A percentile compares a stretch with the other conserved stretches of the same genome.
These are phyloP conservation scores for Chimonanthus salicifolius DNA, from an alignment of 164 flowering plant genomes.

Conservation along the genomic window DNA sequence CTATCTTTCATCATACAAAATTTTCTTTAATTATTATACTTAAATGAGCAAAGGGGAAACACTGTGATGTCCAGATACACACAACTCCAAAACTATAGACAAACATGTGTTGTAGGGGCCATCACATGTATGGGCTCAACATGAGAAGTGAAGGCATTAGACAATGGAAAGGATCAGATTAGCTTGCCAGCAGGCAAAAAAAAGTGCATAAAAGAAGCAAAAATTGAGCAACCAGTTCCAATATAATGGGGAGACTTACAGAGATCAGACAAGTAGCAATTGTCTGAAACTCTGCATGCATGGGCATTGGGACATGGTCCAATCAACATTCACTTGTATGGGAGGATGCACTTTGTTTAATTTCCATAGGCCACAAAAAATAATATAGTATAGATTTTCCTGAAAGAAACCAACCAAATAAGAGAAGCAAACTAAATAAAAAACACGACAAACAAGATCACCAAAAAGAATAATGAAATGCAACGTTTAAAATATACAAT, in stretches of 20 bases:
- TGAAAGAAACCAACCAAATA: not conserved
- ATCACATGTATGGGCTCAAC: not conserved
- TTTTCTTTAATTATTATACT: not conserved
- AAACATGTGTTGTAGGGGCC: not conserved
- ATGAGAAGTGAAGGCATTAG: not conserved
- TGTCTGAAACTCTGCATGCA: not conserved
- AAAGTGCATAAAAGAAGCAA: not conserved
- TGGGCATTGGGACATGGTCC: not conserved
- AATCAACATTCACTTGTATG: not conserved
- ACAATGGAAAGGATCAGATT: not conserved
- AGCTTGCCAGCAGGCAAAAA: not conserved
- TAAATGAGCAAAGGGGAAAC: not conserved
- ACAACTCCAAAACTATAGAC: not conserved
- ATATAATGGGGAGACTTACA: not conserved
- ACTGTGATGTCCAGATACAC: not conserved
- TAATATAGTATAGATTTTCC: too few species aligned
- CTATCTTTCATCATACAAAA: not conserved
- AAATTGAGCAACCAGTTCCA: not conserved
- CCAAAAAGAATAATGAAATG: too few species aligned
- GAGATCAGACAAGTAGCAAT: not conserved
- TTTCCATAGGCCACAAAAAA: too few species aligned
- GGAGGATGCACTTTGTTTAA: not conserved
- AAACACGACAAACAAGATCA: too few species aligned
- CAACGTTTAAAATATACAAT: too few species aligned
- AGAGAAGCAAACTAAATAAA: not conserved